Base-by-base conservation (phyloP, 805 yeast species). In the Cyberlindnera galapagoensis region DNA sequence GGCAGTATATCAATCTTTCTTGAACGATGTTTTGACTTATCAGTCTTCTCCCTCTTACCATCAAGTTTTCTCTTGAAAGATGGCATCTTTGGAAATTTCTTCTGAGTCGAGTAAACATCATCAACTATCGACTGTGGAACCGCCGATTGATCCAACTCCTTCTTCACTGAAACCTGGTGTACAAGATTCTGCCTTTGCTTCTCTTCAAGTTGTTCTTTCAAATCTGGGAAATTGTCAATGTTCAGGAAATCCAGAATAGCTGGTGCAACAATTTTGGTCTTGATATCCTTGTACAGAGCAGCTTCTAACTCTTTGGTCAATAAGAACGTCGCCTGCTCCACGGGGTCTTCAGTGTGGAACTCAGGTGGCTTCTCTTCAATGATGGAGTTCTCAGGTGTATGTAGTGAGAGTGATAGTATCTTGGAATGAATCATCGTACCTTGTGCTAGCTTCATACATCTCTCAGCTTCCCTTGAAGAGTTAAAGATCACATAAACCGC, bases 401-500 rank as follows among this genome's bases (percentile, higher is more conserved):
- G 49, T 31, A 78, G 13, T 8, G 10, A 9, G 23, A 37, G 19
- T 6, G n/a, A n/a, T n/a, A n/a, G n/a, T n/a, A n/a, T n/a, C n/a
- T n/a, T n/a, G n/a, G n/a, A n/a, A n/a, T n/a, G n/a, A n/a, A n/a
- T n/a, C n/a, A n/a, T n/a, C n/a, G n/a, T n/a, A n/a, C n/a, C n/a
- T n/a, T n/a, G n/a, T n/a, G n/a, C n/a, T n/a, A n/a, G n/a, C n/a
- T n/a, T n/a, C 46, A 69, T 80, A 43, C 85, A 80, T 20, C 63
- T 54, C 39, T 70, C 69, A 19, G 84, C 80, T 39, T 78, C 83
- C 21, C 56, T 56, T 10, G 67, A 54, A 12, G 69, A 64, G 44
- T 76, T 75, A 56, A 86, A 86, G 1, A 83, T 76, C 23, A 85
- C 63, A 45, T 70, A 85, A 44, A 80, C 79, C 0, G 95, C 95